Evolutionary conservation across 805 yeast species (phyloP).

Genomic region (Teunomyces atbi): DNA sequence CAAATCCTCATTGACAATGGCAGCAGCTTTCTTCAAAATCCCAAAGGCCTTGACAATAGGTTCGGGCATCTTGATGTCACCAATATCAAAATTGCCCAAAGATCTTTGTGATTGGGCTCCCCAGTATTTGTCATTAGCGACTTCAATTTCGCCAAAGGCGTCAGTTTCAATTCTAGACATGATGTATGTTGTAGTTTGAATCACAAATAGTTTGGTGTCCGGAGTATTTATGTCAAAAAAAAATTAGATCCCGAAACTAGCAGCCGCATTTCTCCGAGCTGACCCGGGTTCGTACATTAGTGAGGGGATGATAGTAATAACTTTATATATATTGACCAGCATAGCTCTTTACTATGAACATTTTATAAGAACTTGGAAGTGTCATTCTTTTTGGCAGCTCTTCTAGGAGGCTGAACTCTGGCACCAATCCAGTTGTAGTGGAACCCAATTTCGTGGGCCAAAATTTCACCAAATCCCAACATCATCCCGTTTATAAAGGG

Average conservation of each 20-base stretch:
- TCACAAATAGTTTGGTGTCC: not conserved
- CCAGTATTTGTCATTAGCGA: slow-evolving; percentile 34
- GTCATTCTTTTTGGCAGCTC: slow-evolving; percentile 22
- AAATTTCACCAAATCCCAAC: slow-evolving; percentile 93
- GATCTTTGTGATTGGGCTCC: slow-evolving; percentile 43
- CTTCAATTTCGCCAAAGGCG: slow-evolving; percentile 39
- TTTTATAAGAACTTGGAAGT: slow-evolving; percentile 10
- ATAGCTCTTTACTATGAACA: not conserved
- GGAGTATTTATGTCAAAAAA: slow-evolving; percentile 1
- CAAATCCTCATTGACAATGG: slow-evolving; percentile 33
- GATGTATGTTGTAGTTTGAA: not conserved
- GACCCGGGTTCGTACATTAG: not conserved
- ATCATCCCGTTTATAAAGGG: slow-evolving; percentile 93
- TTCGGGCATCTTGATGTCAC: slow-evolving; percentile 36
- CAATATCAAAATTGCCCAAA: slow-evolving; percentile 37
- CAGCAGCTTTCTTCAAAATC: slow-evolving; percentile 38
- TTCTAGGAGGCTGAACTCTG: slow-evolving; percentile 46
- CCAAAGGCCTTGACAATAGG: slow-evolving; percentile 38
- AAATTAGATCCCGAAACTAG: not conserved
- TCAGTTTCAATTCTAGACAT: slow-evolving; percentile 33
- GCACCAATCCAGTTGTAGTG: slow-evolving; percentile 75
- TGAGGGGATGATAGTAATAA: not conserved
- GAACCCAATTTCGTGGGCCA: slow-evolving; percentile 91
- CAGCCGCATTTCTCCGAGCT: not conserved
- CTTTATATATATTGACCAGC: not conserved